These are phyloP conservation scores for Apiotrichum veenhuisii DNA, from an alignment of 1,284 basidiomycete genomes.

Conservation along the genomic window DNA sequence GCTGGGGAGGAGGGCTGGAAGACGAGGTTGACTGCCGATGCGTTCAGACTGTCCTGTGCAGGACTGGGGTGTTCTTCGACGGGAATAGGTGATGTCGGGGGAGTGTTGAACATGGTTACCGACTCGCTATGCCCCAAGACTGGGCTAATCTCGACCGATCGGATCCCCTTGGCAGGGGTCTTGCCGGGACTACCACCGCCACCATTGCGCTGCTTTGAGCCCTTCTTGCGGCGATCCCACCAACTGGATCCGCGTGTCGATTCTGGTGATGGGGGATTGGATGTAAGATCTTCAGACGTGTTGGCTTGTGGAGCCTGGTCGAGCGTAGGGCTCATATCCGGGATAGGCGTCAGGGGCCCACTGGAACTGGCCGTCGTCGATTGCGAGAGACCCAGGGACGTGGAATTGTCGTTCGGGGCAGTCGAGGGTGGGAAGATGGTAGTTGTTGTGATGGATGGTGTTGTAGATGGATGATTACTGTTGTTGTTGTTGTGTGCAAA, in stretches of 20 bases:
- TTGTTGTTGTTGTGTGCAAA: not conserved
- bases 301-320: not conserved
- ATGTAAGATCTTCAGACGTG: not conserved
- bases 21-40: constrained; percentile 16
- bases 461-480: not conserved
- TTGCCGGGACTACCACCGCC: not conserved
- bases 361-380: constrained; percentile 14
- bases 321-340: constrained; percentile 3
- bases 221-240: constrained; percentile 16
- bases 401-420: not conserved
- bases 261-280: not conserved
- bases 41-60: not conserved
- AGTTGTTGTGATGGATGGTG: not conserved
- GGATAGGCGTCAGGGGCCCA: constrained; percentile 14
- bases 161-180: not conserved
- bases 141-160: not conserved
- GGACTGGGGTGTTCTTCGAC: constrained; percentile 7
- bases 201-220: constrained; percentile 2
- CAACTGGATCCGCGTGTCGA: constrained; percentile 1
- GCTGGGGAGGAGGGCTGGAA: constrained; percentile 20
- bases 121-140: not conserved
- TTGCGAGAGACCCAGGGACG: not conserved
- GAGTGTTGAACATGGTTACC: constrained; percentile 1
- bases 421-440: not conserved
- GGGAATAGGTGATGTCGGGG: constrained; percentile 4